phyloP scores from a whole-genome alignment of 148 eudicot genomes.

The Rheum nobile region DNA sequence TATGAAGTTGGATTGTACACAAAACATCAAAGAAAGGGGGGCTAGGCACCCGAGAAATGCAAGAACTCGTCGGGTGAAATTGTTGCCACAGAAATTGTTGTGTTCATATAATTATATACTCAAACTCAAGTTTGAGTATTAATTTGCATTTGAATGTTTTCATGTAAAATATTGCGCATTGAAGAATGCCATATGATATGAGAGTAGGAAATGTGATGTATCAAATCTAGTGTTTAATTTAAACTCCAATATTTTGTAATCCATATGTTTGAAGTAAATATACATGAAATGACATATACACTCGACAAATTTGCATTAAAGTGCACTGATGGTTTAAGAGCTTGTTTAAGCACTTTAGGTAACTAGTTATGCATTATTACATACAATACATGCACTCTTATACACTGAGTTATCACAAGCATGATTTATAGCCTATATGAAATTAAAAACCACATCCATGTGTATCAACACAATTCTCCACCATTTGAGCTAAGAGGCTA shows the following conservation, averaged over 20 bases:
- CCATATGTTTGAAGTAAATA: not conserved
- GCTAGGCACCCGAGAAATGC: conserved; percentile 43
- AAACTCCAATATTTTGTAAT: not conserved
- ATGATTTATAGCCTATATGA: too few relatives aligned
- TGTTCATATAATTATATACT: not conserved
- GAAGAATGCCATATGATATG: not conserved
- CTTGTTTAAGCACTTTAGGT: too few relatives aligned
- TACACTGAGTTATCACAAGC: too few relatives aligned
- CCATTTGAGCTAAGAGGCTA: too few relatives aligned
- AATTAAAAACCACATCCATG: too few relatives aligned
- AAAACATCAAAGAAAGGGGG: conserved; percentile 77
- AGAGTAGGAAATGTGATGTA: not conserved
- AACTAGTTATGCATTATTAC: too few relatives aligned
- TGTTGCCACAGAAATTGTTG: not conserved
- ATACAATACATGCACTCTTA: too few relatives aligned
- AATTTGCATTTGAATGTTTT: not conserved
- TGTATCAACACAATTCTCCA: too few relatives aligned
- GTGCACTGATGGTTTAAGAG: too few relatives aligned
- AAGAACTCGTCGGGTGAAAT: conserved; percentile 23
- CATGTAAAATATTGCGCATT: not conserved
- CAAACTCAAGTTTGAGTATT: not conserved
- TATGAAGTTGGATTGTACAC: conserved; percentile 13
- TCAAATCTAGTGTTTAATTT: too few relatives aligned
- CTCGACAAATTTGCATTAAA: too few relatives aligned
- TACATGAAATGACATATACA: not conserved